These are phyloP conservation scores for Cyberlindnera bimundalis DNA, from an alignment of 805 yeast species.

Conservation along the genomic window DNA sequence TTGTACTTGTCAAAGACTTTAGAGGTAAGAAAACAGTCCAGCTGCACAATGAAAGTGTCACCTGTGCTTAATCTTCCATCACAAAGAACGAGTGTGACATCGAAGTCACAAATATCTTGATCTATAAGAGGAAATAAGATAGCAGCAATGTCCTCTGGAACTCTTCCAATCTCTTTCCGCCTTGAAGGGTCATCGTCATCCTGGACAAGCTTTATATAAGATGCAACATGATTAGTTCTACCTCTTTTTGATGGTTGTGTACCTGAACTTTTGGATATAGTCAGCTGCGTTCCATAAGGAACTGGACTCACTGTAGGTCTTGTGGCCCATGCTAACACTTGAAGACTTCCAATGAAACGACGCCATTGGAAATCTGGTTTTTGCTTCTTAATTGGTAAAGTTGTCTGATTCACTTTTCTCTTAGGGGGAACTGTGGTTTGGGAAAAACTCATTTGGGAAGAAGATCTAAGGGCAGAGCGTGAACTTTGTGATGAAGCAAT, in stretches of 20 bases:
- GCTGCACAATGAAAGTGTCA: constrained; percentile 65
- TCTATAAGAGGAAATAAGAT: constrained; percentile 65
- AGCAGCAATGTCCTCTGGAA: constrained; percentile 66
- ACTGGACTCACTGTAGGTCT: constrained; percentile 52
- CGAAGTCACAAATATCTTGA: constrained; percentile 48
- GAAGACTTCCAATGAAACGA: constrained; percentile 56
- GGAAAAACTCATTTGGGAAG: background rate
- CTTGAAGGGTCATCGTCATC: constrained; percentile 24
- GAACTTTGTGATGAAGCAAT: too few species aligned
- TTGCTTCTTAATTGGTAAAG: background rate
- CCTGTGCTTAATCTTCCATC: constrained; percentile 65
- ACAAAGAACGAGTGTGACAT: constrained; percentile 55
- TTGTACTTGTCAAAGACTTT: constrained; percentile 24
- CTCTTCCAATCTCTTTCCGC: constrained; percentile 67
- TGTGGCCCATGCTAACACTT: constrained; percentile 68
- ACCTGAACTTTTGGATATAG: constrained; percentile 37
- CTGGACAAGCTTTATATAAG: constrained; percentile 32
- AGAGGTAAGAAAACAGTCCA: constrained; percentile 59
- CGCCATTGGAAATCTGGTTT: constrained; percentile 29
- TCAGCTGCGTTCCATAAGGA: constrained; percentile 41
- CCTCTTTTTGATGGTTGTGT: constrained; percentile 22
- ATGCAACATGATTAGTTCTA: constrained; percentile 29
- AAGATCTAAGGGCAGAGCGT: background rate
- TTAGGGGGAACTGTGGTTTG: background rate
- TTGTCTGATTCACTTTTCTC: background rate